Conservation (phyloP, 2,329 filamentous ascomycete genomes). For the Botrytis galanthina region DNA sequence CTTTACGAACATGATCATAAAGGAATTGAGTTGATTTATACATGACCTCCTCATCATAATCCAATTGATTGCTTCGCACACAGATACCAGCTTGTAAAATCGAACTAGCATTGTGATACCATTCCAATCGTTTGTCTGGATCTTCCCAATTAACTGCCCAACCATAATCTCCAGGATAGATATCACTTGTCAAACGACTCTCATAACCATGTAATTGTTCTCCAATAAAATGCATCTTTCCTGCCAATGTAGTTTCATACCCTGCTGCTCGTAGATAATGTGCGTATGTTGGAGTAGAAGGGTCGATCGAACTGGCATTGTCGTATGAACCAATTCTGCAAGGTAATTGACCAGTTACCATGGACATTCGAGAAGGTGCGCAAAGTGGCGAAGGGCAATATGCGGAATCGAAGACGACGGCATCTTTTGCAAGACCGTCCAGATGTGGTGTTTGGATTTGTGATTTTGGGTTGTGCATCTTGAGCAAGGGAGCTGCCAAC, state of each 20-base stretch:
- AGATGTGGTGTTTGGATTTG: conserved; percentile 92
- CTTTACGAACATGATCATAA: conserved; percentile 85
- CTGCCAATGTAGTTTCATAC: conserved; percentile 86
- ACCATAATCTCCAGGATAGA: conserved; percentile 91
- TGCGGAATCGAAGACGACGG: conserved; percentile 88
- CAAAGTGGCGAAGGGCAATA: conserved; percentile 94
- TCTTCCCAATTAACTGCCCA: conserved; percentile 97
- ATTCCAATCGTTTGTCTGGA: conserved; percentile 80
- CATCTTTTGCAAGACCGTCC: conserved; percentile 74
- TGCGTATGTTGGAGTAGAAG: conserved; percentile 85
- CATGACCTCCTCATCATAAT: conserved; percentile 96
- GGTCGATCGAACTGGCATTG: conserved; percentile 80
- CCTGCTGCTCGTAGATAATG: conserved; percentile 83
- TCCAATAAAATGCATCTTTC: conserved; percentile 97
- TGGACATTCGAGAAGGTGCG: conserved; percentile 87
- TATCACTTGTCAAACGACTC: conserved; percentile 87
- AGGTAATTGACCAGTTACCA: conserved; percentile 88
- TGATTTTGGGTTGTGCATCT: conserved; percentile 85
- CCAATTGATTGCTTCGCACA: conserved; percentile 88
- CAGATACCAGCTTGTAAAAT: conserved; percentile 87
- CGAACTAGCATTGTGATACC: conserved; percentile 95
- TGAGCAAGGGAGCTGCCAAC: conserved; percentile 83
- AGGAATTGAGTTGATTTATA: conserved; percentile 76
- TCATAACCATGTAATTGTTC: conserved; percentile 95
- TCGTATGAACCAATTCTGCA: conserved; percentile 91